A percentile compares a stretch with the other conserved stretches of the same genome.
Conservation (phyloP, 257 asterid species). For the Lycium barbarum region DNA sequence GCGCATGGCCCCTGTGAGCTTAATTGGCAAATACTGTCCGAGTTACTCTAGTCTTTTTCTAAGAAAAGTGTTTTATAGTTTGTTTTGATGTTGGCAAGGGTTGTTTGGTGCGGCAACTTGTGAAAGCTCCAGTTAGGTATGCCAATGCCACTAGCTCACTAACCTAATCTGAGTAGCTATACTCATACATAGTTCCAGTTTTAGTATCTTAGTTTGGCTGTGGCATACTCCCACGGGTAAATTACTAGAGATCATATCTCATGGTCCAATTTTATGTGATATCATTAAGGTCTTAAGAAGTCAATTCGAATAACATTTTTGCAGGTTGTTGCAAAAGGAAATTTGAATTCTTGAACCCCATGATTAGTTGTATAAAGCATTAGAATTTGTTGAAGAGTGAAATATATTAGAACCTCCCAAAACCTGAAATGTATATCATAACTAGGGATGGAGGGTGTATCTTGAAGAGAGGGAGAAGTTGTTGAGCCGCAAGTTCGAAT, state of each 20-base stretch:
- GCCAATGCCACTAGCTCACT: neutral
- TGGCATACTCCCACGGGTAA: neutral
- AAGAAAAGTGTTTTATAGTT: neutral
- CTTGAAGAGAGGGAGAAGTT: neutral
- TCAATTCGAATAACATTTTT: slow-evolving; percentile 9
- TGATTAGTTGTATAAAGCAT: neutral
- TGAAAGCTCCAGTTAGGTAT: neutral
- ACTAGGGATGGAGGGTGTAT: neutral
- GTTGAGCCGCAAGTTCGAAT: neutral
- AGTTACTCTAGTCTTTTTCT: neutral
- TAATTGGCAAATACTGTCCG: neutral
- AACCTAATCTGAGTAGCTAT: neutral
- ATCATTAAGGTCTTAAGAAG: neutral
- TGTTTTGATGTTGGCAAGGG: slow-evolving; percentile 4
- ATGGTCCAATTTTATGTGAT: neutral
- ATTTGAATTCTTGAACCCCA: slow-evolving; percentile 16
- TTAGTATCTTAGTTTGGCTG: slow-evolving; percentile 5
- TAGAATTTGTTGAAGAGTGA: neutral
- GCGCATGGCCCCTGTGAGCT: neutral
- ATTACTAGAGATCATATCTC: slow-evolving; percentile 9
- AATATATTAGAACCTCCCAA: neutral
- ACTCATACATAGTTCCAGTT: neutral
- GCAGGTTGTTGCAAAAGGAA: neutral
- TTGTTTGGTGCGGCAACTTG: neutral
- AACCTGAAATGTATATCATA: neutral